Percentiles rank a stretch among this genome's conserved stretches.
Evolutionary conservation across 306 rosid genomes (phyloP).

Genomic region (Myrica gale): DNA sequence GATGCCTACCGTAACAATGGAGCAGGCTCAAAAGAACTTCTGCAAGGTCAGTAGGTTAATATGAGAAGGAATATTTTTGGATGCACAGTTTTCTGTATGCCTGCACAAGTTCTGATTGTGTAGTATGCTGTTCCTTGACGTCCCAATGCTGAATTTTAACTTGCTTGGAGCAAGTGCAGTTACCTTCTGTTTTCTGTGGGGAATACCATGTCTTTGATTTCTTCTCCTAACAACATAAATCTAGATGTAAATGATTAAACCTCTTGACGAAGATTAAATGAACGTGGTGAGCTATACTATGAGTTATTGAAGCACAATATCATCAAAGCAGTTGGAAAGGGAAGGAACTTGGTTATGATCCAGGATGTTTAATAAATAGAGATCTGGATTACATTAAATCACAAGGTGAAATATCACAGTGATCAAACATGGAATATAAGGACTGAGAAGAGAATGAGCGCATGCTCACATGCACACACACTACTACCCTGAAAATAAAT

Average conservation of each 20-base stretch:
- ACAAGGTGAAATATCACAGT: background rate
- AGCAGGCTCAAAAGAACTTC: conserved; percentile 97
- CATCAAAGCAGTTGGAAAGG: background rate
- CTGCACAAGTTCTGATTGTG: too few species aligned
- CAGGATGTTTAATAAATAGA: background rate
- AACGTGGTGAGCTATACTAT: background rate
- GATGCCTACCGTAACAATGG: conserved; percentile 96
- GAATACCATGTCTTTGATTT: background rate
- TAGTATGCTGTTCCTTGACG: background rate
- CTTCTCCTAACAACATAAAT: background rate
- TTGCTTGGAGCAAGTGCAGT: background rate
- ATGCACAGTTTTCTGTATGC: background rate
- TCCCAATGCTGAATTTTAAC: background rate
- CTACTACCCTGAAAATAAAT: too few species aligned
- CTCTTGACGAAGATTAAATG: background rate
- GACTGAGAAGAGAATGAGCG: background rate
- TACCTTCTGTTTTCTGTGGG: background rate
- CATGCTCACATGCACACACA: background rate
- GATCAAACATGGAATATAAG: background rate
- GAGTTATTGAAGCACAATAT: background rate
- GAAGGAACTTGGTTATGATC: background rate
- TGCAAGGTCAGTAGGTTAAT: conserved; percentile 60
- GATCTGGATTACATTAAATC: background rate
- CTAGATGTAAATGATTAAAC: background rate
- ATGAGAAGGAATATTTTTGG: conserved; percentile 5